These are phyloP conservation scores for Fonsecaea monophora DNA, from an alignment of 2,329 filamentous ascomycete species.

Conservation along the genomic window DNA sequence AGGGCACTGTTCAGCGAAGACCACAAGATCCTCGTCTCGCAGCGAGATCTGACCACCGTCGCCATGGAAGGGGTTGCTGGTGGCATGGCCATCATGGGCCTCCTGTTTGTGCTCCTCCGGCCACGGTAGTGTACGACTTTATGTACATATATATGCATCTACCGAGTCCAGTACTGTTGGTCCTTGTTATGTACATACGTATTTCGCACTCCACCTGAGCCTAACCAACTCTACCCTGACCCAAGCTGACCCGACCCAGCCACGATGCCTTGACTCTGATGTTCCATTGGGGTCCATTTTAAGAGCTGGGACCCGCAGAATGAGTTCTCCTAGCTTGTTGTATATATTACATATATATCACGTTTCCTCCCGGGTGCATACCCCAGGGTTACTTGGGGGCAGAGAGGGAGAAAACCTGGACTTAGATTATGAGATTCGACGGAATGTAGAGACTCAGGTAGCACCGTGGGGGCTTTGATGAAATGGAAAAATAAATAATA, in stretches of 20 bases:
- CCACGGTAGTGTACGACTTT: conserved; percentile 45
- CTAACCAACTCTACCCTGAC: too few relatives aligned
- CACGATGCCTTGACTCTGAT: too few relatives aligned
- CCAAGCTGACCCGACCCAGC: too few relatives aligned
- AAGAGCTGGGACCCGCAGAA: too few relatives aligned
- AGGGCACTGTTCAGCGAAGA: conserved; percentile 71
- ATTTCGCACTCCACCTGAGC: neutral
- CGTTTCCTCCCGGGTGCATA: too few relatives aligned
- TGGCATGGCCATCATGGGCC: conserved; percentile 67
- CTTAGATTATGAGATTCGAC: neutral
- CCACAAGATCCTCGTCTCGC: conserved; percentile 63
- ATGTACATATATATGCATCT: neutral
- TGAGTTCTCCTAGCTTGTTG: too few relatives aligned
- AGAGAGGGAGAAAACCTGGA: too few relatives aligned
- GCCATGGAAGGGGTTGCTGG: conserved; percentile 70
- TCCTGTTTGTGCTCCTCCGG: conserved; percentile 59
- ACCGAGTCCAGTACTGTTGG: neutral
- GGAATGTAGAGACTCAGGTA: neutral
- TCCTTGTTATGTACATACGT: neutral
- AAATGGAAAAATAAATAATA: neutral
- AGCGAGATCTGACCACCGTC: conserved; percentile 73
- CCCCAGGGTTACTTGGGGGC: too few relatives aligned
- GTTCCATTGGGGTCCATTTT: too few relatives aligned
- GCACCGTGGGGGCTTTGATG: neutral
- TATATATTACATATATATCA: too few relatives aligned